Evolutionary conservation across 148 eudicot genomes (phyloP), one percentile per base, ranked within the genome.

Genomic region (Arctostaphylos glauca): DNA sequence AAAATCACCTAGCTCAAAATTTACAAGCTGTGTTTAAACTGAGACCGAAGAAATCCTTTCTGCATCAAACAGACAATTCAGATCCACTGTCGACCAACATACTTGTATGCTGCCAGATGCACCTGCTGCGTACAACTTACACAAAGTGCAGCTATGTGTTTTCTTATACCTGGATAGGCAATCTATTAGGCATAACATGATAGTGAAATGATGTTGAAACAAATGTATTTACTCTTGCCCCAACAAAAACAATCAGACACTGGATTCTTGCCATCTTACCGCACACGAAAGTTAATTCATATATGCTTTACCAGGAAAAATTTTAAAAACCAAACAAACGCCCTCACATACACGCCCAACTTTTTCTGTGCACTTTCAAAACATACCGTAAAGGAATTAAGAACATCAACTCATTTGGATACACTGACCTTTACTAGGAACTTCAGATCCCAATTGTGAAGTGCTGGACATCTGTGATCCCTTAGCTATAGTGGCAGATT

Each of bases 381-480:
- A 8, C 82, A 68, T 70, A 48, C 47, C 15, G 9, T 3, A 44
- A 68, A 3, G 90, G 87, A 31, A 31, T 31, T 31, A 31, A 31
- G 38, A 77, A 88, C 25, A 2, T 66, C 9, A 14, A 2, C 16
- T 12, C 25, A 18, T 19, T 85, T 49, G 16, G 2, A 56, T 64
- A 67, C 46, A 79, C 89, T 78, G 74, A 95, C 97, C 98, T 89
- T 87, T 89, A 43, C 52, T 47, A 52, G 87, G 84, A 83, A 87
- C 90, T 67, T 74, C 88, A 80, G 92, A 53, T 79, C 87, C 89
- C 55, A 89, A 56, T 58, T 85, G 92, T 74, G 91, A 87, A 43
- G 92, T 88, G 58, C 84, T 78, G 72, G 97, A 83, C 74, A 80
- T 90, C 82, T 87, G 96, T 67, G 92, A 80, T 10, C 88, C 87